phyloP scores from a whole-genome alignment of 2,329 filamentous ascomycete genomes.

The Pestalotiopsis sp. region DNA sequence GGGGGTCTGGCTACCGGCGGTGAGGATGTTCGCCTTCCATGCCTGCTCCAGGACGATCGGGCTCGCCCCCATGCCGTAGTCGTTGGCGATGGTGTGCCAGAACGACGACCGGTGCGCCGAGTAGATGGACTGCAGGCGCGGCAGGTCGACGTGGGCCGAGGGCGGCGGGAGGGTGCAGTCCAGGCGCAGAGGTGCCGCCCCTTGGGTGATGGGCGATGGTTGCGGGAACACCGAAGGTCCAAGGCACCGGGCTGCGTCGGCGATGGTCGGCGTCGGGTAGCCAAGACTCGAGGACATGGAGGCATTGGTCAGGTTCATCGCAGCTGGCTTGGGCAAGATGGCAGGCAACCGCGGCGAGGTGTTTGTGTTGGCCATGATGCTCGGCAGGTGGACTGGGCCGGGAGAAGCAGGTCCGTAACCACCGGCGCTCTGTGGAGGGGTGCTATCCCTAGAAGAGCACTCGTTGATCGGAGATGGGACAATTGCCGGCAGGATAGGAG shows the following conservation, averaged over 20 bases:
- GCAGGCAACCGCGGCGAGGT: slow-evolving; percentile 57
- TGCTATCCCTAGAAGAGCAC: slow-evolving; percentile 49
- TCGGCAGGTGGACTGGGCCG: slow-evolving; percentile 52
- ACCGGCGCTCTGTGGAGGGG: slow-evolving; percentile 48
- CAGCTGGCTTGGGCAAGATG: slow-evolving; percentile 68
- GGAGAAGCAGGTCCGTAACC: slow-evolving; percentile 50
- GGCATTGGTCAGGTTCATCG: slow-evolving; percentile 47
- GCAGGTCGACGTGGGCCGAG: slow-evolving; percentile 58
- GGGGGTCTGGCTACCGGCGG: slow-evolving; percentile 44
- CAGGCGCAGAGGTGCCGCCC: slow-evolving; percentile 54
- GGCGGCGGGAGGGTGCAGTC: slow-evolving; percentile 56
- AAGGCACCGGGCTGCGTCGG: slow-evolving; percentile 43
- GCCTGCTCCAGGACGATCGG: slow-evolving; percentile 70
- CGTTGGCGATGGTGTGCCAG: slow-evolving; percentile 72
- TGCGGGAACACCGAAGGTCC: slow-evolving; percentile 49
- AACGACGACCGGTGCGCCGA: slow-evolving; percentile 70
- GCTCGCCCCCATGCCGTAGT: slow-evolving; percentile 68
- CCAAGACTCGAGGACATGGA: slow-evolving; percentile 38
- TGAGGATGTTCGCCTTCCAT: slow-evolving; percentile 59
- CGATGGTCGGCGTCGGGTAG: slow-evolving; percentile 42
- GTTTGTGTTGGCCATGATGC: slow-evolving; percentile 50
- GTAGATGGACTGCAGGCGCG: slow-evolving; percentile 72
- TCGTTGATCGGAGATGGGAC: slow-evolving; percentile 56
- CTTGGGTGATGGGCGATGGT: slow-evolving; percentile 42
- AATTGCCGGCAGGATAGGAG: slow-evolving; percentile 51